Evolutionary conservation across 345 rosid genomes (phyloP), one percentile per base, ranked within the genome.

Genomic region (Sisymbrium irio): DNA sequence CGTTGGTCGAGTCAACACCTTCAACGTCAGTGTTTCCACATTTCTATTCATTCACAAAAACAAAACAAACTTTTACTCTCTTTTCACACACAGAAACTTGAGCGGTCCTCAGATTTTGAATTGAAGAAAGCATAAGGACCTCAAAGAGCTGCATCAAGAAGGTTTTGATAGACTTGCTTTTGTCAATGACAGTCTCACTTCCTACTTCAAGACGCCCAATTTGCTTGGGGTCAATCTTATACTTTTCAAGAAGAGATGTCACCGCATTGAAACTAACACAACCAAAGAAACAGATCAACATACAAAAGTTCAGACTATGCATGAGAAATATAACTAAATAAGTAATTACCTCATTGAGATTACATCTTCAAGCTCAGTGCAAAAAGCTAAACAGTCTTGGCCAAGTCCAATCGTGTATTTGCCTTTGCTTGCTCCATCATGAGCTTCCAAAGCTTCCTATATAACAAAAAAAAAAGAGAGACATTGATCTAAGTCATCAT

Each of bases 361-460:
- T 47, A 96, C 99, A 88, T 96, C 99, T 86, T 96, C 99, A 62
- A 96, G 91, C 79, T 96, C 99, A 3, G 96, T 82, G 77, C 99
- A 96, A 78, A 96, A 96, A 40, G 86, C 98, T 95, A 96, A 74
- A 78, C 97, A 89, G 72, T 96, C 98, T 78, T 96, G 99, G 73
- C 99, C 99, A 76, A 96, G 98, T 45, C 99, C 99, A 62, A 96
- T 90, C 2, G 98, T 96, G 81, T 96, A 96, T 73, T 96, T 96
- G 35, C 99, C 99, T 81, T 89, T 96, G 83, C 99, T 88, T 39
- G 87, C 97, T 22, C 97, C 98, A 80, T 96, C 99, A 84, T 92
- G 95, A 72, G 66, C 89, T 86, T 96, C 99, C 77, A 96, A 65
- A 4, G 91, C 90, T 83, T 87, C 99, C 99, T 96, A 72, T 73